Evolutionary conservation across 2,329 filamentous ascomycete species (phyloP).

Genomic region (Calonectria leucothoes): DNA sequence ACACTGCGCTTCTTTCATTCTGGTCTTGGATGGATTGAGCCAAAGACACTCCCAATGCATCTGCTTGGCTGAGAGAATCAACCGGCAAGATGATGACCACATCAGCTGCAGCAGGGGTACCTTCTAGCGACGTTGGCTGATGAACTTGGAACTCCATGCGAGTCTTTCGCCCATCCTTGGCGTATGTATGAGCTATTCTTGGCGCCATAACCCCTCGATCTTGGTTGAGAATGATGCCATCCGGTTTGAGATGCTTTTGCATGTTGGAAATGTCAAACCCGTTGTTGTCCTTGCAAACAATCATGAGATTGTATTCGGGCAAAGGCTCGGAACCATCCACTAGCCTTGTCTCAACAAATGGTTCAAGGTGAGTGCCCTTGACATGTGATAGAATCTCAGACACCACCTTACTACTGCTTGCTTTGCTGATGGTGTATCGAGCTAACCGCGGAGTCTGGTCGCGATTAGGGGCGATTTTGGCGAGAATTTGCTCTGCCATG

Average conservation of each 20-base stretch:
- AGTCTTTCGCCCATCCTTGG: neutral
- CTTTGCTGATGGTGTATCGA: conserved; percentile 46
- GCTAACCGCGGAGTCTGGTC: conserved; percentile 47
- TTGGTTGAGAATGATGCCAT: conserved; percentile 44
- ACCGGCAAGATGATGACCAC: conserved; percentile 34
- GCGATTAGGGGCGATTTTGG: conserved; percentile 33
- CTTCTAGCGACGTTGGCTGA: neutral
- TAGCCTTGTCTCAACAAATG: conserved; percentile 44
- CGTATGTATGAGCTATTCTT: neutral
- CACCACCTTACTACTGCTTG: conserved; percentile 1
- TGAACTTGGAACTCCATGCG: conserved; percentile 19
- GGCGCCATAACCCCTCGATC: neutral
- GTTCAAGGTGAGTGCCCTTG: conserved; percentile 27
- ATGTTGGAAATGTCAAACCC: conserved; percentile 28
- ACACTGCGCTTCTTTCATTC: neutral
- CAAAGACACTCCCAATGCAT: neutral
- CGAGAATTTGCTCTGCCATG: conserved; percentile 40
- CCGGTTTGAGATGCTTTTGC: conserved; percentile 40
- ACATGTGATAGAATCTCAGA: conserved; percentile 17
- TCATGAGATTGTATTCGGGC: conserved; percentile 49
- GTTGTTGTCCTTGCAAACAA: conserved; percentile 34
- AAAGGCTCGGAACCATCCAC: conserved; percentile 34
- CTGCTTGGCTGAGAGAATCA: conserved; percentile 9
- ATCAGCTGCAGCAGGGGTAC: neutral
- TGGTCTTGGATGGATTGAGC: neutral